A percentile compares a stretch with the other conserved stretches of the same genome.
Conservation (phyloP, 2,329 filamentous ascomycete species). For the Talaromyces rugulosus region DNA sequence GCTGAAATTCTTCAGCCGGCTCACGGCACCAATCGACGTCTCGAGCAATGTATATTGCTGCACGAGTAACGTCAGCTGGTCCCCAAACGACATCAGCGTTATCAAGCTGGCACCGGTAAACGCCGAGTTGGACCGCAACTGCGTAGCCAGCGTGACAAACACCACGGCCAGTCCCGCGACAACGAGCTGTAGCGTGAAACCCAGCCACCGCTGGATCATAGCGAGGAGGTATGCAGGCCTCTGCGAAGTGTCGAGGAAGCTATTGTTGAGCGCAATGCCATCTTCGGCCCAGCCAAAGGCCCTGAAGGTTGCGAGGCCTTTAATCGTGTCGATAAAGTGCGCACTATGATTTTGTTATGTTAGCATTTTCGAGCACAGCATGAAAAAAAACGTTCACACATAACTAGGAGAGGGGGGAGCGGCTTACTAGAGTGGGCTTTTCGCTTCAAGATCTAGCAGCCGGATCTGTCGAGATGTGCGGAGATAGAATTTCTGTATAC, state of each 20-base stretch:
- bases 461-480: constrained; percentile 58
- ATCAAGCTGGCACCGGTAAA: constrained; percentile 39
- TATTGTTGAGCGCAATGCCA: constrained; percentile 31
- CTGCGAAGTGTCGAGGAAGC: constrained; percentile 52
- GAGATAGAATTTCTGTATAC: constrained; percentile 56
- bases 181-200: constrained; percentile 47
- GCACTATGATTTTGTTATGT: not conserved
- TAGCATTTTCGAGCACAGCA: not conserved
- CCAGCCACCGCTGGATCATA: constrained; percentile 56
- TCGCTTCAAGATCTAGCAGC: constrained; percentile 58
- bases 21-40: constrained; percentile 54
- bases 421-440: constrained; percentile 46
- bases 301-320: constrained; percentile 53
- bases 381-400: not conserved
- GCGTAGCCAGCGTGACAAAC: constrained; percentile 41
- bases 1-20: constrained; percentile 51
- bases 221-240: constrained; percentile 55
- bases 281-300: constrained; percentile 49
- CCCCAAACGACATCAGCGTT: constrained; percentile 8
- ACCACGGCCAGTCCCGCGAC: constrained; percentile 48
- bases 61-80: constrained; percentile 32
- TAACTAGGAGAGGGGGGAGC: not conserved
- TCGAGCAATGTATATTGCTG: constrained; percentile 55
- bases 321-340: constrained; percentile 42
- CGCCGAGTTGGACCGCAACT: constrained; percentile 49